Evolutionary conservation across 805 yeast species (phyloP), one percentile per base, ranked within the genome.

Genomic region (Candida incommunis): DNA sequence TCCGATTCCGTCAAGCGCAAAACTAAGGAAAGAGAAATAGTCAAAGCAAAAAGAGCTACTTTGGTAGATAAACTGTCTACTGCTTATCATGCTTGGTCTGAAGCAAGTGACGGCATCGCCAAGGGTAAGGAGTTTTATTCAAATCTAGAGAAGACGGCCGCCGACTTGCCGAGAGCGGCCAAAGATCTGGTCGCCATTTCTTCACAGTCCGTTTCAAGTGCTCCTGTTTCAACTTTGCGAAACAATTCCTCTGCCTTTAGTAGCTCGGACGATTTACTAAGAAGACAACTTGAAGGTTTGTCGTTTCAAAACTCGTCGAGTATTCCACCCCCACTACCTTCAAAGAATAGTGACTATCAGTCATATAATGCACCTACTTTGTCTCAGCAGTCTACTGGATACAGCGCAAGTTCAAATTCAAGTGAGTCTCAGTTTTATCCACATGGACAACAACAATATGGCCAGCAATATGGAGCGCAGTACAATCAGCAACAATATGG

Each of bases 71-170:
- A 66, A 41, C 65, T 73, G 46, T 59, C 71, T 43, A 58, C 62
- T 4, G 79, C 86, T 1, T 72, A 70, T 52, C 67, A 71, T 4
- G 63, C 65, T 18, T 86, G 88, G 78, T 67, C 67, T 29, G 70
- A 71, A 15, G 80, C 78, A 51, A 60, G 66, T 11, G 64, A 65
- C 4, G 95, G 94, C 3, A 58, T 75, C 45, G 61, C 64, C 15
- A 78, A 75, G 50, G 94, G 94, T 0, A 53, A 62, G 7, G 69
- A 63, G 9, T 83, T 85, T 56, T 90, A 90, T 59, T 62, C 64
- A 4, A 72, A 75, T 46, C 61, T 76, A 25, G 59, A 63, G 31
- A 55, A 54, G 16, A 67, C 66, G 51, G 66, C 67, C 3, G 24
- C 46, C 41, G 7, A 24, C 40, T 21, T 42, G 42, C 2, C 23